Base-by-base conservation (phyloP, 768 basidiomycete species). In the Filobasidium floriforme region DNA sequence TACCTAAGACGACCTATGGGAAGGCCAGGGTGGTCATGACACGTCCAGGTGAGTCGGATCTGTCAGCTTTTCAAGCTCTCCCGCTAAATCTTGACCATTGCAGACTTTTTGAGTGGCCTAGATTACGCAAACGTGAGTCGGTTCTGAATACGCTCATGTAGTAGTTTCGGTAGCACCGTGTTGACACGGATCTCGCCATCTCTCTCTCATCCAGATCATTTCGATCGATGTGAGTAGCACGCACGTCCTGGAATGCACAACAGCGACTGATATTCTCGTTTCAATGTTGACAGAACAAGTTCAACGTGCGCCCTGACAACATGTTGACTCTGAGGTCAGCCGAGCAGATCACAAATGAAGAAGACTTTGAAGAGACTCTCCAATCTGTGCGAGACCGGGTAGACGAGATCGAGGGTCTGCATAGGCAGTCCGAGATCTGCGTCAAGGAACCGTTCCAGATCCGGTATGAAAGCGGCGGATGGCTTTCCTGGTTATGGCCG, bases 271-370 rank as follows among this genome's bases (percentile, higher is more conserved):
- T 41, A 43, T 40, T 1, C 44, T 29, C 11, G 11, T n/a, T 12
- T 26, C 32, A 37, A 37, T 37, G 14, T 29, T 54, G 22, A 65
- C 75, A 88, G 86, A 84, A 87, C 41, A 77, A 87, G 68, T 87
- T 89, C 75, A 83, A 89, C 65, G 87, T 92, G 18, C 85, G 87
- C 46, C 87, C 89, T 18, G 90, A 90, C 78, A 91, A 89, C 0
- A 83, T 87, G 80, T 82, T 90, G 22, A 84, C 89, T 62, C 82
- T 90, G 6, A 85, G 85, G 62, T 87, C 89, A 59, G 88, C 88
- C 41, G 81, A 83, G 69, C 82, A 86, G 70, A 86, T 90, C 6
- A 85, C 86, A 19, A 82, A 83, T 26, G 87, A 87, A 75, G 85
- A 87, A 57, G 89, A 85, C 10, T 92, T 93, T 73, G 86, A 91